Percentiles rank a stretch among this genome's conserved stretches.
Evolutionary conservation across 176 grass and related monocot species (phyloP).

Genomic region (Triticum monococcum): DNA sequence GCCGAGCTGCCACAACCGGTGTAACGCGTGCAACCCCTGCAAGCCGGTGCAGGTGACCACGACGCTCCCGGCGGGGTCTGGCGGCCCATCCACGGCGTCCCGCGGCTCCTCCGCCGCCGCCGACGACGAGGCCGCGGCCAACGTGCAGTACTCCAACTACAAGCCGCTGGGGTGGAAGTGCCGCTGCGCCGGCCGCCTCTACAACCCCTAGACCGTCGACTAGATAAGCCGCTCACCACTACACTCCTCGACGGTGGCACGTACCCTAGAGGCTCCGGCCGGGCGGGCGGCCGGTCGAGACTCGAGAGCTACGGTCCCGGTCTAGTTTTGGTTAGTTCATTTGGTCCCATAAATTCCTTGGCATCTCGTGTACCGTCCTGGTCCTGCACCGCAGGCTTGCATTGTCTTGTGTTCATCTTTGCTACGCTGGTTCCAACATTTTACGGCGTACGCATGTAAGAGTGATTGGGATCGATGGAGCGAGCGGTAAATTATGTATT

Average conservation of each 20-base stretch:
- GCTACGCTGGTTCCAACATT: neutral
- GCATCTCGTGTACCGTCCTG: neutral
- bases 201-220: conserved; percentile 49
- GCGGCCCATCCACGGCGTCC: neutral
- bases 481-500: conserved; percentile 34
- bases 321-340: conserved; percentile 21
- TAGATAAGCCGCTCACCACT: neutral
- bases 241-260: neutral
- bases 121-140: conserved; percentile 11
- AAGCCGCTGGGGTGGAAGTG: conserved; percentile 97
- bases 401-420: neutral
- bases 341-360: neutral
- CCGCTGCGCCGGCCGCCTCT: conserved; percentile 69
- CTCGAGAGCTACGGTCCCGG: neutral
- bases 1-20: conserved; percentile 86
- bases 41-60: conserved; percentile 69
- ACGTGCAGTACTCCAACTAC: conserved; percentile 81
- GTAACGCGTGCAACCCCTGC: conserved; percentile 90
- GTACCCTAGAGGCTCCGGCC: neutral
- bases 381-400: neutral
- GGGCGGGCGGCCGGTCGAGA: too few species aligned
- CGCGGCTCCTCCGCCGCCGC: neutral
- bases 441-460: neutral
- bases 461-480: neutral
- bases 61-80: conserved; percentile 29